A percentile compares a stretch with the other conserved stretches of the same genome.
These are phyloP conservation scores for Toxoplasma gondii DNA, from an alignment of 169 alveolate species.

Conservation along the genomic window DNA sequence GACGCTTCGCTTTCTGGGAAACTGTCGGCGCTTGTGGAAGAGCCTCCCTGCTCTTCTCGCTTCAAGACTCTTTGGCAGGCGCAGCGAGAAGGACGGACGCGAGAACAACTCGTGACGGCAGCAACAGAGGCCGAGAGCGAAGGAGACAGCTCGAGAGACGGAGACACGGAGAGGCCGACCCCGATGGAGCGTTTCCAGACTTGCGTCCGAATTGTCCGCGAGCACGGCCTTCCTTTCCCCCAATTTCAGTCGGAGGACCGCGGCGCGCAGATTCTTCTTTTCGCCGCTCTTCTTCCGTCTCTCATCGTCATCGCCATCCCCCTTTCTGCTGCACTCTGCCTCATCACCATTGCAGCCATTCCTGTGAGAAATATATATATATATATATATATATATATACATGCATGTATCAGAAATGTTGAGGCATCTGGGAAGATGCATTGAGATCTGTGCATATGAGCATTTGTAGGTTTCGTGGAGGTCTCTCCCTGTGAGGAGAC, in stretches of 20 bases:
- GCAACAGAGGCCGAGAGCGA: no score
- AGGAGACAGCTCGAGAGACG: no score
- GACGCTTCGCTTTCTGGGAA: no score
- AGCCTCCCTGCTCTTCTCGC: no score
- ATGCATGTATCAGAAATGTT: background rate
- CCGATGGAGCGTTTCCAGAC: background rate
- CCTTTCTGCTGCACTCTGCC: background rate
- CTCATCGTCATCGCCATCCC: conserved; percentile 17
- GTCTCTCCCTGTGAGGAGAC: no score
- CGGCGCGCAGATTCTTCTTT: background rate
- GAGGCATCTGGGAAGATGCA: no score
- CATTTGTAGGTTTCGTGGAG: no score
- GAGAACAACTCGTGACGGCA: background rate
- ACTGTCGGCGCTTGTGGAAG: no score
- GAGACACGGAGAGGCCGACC: no score
- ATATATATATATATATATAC: background rate
- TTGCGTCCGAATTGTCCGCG: background rate
- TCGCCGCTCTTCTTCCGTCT: background rate
- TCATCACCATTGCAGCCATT: background rate
- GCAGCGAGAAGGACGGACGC: no score
- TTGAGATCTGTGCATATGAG: no score
- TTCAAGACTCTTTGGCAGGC: no score
- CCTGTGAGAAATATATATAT: background rate
- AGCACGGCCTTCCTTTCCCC: background rate
- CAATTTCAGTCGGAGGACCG: background rate